Conservation (phyloP, 2,329 filamentous ascomycete species). For the Calonectria pseudoturangicola region DNA sequence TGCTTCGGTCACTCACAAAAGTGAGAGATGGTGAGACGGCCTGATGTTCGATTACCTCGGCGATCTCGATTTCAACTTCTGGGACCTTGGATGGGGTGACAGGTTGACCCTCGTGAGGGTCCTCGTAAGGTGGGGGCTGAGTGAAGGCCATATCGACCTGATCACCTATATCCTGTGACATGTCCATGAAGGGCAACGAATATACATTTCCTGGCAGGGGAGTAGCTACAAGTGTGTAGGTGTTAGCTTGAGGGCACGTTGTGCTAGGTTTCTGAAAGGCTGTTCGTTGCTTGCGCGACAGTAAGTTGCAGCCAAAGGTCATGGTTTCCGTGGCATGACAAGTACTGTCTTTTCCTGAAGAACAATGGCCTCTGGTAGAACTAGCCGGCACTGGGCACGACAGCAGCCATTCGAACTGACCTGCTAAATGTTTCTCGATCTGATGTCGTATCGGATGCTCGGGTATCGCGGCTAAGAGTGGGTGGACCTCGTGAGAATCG, state of each 20-base stretch:
- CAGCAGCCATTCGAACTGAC: constrained; percentile 71
- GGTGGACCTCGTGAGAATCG: constrained; percentile 44
- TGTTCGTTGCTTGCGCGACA: constrained; percentile 60
- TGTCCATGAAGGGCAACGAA: constrained; percentile 43
- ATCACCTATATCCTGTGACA: constrained; percentile 38
- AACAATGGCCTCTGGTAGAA: constrained; percentile 47
- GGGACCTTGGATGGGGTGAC: constrained; percentile 55
- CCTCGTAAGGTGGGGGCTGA: constrained; percentile 52
- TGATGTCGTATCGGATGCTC: constrained; percentile 56
- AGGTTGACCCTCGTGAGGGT: constrained; percentile 42
- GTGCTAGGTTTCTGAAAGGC: constrained; percentile 46
- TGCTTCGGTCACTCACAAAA: constrained; percentile 55
- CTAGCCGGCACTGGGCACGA: constrained; percentile 59
- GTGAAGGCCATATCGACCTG: constrained; percentile 51
- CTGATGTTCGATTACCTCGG: constrained; percentile 53
- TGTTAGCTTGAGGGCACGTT: constrained; percentile 56
- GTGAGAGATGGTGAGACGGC: constrained; percentile 59
- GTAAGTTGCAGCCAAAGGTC: constrained; percentile 72
- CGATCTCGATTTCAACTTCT: constrained; percentile 53
- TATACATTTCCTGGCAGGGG: constrained; percentile 59
- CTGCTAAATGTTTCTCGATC: constrained; percentile 65
- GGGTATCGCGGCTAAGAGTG: constrained; percentile 52
- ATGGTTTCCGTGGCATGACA: constrained; percentile 52
- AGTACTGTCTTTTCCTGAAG: constrained; percentile 39
- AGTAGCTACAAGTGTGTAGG: constrained; percentile 69